These are phyloP conservation scores for Beta macrorhiza DNA, from an alignment of 179 eudicot genomes.

Conservation along the genomic window DNA sequence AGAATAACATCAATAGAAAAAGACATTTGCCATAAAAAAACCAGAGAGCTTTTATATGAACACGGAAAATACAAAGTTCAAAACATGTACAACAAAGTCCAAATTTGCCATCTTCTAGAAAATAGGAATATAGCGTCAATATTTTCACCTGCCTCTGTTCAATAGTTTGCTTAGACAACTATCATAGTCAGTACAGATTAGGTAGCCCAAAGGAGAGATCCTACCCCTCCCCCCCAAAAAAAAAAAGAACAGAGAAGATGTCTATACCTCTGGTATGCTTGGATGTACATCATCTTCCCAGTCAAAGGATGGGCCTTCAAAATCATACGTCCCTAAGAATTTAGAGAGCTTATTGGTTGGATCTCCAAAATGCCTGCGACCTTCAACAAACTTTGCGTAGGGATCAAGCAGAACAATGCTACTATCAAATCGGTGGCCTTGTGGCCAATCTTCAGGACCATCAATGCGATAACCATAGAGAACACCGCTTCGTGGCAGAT, in stretches of 20 bases:
- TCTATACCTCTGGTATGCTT: constrained; percentile 79
- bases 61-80: neutral
- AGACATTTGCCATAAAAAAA: neutral
- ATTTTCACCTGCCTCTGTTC: neutral
- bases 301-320: constrained; percentile 66
- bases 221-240: neutral
- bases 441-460: constrained; percentile 84
- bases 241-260: neutral
- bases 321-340: constrained; percentile 81
- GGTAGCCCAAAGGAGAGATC: neutral
- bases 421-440: constrained; percentile 90
- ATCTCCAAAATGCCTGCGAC: constrained; percentile 86
- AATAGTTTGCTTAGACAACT: neutral
- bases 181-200: neutral
- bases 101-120: neutral
- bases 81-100: neutral
- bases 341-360: constrained; percentile 50
- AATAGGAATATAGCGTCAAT: neutral
- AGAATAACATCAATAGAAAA: constrained; percentile 15
- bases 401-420: constrained; percentile 75
- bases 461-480: constrained; percentile 84
- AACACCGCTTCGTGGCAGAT: constrained; percentile 62
- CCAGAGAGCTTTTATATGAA: neutral
- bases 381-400: constrained; percentile 84
- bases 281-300: constrained; percentile 84